A percentile compares a stretch with the other conserved stretches of the same genome.
These are phyloP conservation scores for Globisporangium takayamanum DNA, from an alignment of 352 stramenopile genomes.

Conservation along the genomic window DNA sequence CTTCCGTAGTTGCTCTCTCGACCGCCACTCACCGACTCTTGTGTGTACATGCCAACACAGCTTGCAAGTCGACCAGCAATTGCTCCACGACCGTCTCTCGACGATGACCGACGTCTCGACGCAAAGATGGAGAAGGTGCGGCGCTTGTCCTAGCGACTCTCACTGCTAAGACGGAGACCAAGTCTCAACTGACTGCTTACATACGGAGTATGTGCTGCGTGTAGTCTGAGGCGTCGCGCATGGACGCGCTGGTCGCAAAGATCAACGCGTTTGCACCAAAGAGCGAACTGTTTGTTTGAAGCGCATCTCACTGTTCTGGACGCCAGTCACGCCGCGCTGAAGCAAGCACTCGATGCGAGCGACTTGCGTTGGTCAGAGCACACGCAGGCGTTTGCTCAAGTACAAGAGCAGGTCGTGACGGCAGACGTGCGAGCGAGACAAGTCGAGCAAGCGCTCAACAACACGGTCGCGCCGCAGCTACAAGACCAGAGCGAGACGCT, in stretches of 20 bases:
- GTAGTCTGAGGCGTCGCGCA: conserved; percentile 36
- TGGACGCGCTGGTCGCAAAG: conserved; percentile 43
- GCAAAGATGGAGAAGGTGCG: conserved; percentile 64
- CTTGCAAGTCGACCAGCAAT: conserved; percentile 40
- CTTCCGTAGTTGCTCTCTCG: neutral
- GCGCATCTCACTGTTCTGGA: conserved; percentile 18
- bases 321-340: conserved; percentile 7
- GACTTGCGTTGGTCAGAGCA: conserved; percentile 2
- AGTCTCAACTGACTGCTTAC: neutral
- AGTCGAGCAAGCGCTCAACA: neutral
- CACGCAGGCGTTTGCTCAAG: neutral
- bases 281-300: conserved; percentile 29
- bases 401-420: neutral
- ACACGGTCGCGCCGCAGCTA: neutral
- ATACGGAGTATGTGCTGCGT: neutral
- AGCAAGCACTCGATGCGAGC: neutral
- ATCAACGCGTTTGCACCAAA: conserved; percentile 50
- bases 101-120: conserved; percentile 35
- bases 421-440: neutral
- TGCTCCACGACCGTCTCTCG: conserved; percentile 36
- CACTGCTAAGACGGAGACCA: neutral
- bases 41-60: conserved; percentile 13
- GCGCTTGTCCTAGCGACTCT: neutral
- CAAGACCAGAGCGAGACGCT: conserved; percentile 4
- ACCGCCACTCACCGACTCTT: too few relatives aligned